Base-by-base conservation (phyloP, 768 basidiomycete species). In the Suillus placidus region DNA sequence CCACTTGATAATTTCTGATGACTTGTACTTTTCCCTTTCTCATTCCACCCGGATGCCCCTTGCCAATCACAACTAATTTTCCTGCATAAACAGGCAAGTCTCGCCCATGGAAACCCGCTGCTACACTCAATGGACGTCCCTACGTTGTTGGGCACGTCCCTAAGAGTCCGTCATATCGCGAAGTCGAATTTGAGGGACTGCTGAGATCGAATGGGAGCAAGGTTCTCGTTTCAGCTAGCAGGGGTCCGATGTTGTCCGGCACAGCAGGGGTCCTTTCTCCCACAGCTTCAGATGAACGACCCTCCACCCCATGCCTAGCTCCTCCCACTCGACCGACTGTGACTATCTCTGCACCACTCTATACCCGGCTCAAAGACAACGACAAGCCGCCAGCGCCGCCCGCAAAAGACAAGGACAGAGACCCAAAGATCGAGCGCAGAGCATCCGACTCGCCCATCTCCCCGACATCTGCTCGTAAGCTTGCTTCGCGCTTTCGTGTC, bases 161-260 rank as follows among this genome's bases (percentile, higher is more conserved):
- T 76, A 68, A 82, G 70, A 76, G 86, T 57, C 81, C 85, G 1
- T 80, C 78, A 52, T 71, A 83, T 57, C 85, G 87, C 49, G 93
- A 92, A 74, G 84, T 87, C 58, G 93, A 94, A 71, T 94, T 94
- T 68, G 93, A 94, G 71, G 87, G 88, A 14, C 81, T 94, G 60
- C 76, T 94, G 35, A 83, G 86, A 37, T 86, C 83, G 10, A 83
- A 84, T 34, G 78, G 76, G 8, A 83, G 82, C 66, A 84, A 83
- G 65, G 70, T 84, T 54, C 70, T 77, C n/a, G 35, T 34, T 35
- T 35, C 55, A 13, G 55, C 35, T 23, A 16, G 57, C 18, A 18
- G 26, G 26, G 38, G 9, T 40, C 26, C 57, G 26, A 58, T 37
- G 6, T 57, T 68, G 6, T 68, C 73, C 4, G 55, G 45, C 8